Base-by-base conservation (phyloP, 148 eudicot species). In the Spergularia bocconei region DNA sequence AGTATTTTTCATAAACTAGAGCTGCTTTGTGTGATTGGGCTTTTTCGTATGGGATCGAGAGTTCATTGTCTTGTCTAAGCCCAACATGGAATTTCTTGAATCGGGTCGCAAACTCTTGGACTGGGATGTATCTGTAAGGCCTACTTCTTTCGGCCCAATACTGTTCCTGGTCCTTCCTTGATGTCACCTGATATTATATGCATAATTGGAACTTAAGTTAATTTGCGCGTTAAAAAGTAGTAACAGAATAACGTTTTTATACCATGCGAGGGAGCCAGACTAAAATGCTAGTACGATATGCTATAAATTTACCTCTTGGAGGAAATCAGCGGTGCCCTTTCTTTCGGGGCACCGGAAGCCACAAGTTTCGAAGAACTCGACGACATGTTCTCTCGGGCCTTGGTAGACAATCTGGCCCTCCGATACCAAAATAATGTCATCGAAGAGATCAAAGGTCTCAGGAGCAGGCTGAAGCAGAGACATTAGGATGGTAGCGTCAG, bases 391-490 rank as follows among this genome's bases (percentile, higher is more conserved):
- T 53, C 95, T 81, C 5, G 97, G 95, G 79, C 97, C 97, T 72
- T 88, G 88, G 64, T 92, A 92, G 13, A 92, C 97, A 53, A 92
- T 88, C 63, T 87, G 93, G 71, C 97, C 97, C 75, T 92, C 97
- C 0, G 97, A 92, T 36, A 92, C 62, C 33, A 92, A 84, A 21
- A 90, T 86, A 75, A 92, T 74, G 41, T 92, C 97, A 63, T 92
- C 97, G 16, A 92, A 92, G 51, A 92, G 91, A 47, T 92, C 93
- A 44, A 90, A 92, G 4, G 95, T 92, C 72, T 92, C 97, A 5
- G 97, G 97, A 70, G 97, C 95, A 0, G 97, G 97, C 70, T 92
- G 97, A 39, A 92, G 86, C 11, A 92, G 82, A 13, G 97, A 92
- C 91, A 92, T 86, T 13, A 92, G 69, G 16, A 92, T 79, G 47